These are phyloP conservation scores for Paramyrothecium sp. DNA, from an alignment of 2,329 filamentous ascomycete species.

Conservation along the genomic window DNA sequence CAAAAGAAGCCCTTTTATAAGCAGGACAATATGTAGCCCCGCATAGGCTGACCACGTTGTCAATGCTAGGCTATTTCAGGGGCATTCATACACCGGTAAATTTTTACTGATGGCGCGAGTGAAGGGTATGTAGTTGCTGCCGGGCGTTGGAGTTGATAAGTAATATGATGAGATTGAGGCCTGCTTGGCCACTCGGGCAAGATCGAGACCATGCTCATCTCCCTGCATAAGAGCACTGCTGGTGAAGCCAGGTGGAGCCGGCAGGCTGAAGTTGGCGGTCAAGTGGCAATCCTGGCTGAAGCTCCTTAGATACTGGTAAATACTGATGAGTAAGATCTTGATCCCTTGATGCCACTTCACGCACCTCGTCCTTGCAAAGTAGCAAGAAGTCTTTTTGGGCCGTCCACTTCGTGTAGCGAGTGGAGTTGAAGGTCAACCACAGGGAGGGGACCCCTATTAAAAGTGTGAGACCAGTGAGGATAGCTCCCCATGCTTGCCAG, in stretches of 20 bases:
- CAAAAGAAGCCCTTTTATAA: too few species aligned
- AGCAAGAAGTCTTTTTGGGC: neutral
- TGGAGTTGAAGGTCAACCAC: neutral
- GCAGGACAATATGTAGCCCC: too few species aligned
- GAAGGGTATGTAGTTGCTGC: too few species aligned
- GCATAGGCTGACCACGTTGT: too few species aligned
- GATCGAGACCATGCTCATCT: neutral
- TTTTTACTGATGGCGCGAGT: too few species aligned
- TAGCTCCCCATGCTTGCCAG: neutral
- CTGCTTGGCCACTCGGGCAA: neutral
- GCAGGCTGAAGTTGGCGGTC: neutral
- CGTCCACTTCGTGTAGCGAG: neutral
- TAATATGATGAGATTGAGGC: too few species aligned
- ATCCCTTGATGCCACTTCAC: neutral
- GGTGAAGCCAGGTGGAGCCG: neutral
- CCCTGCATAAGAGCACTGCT: neutral
- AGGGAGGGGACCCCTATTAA: neutral
- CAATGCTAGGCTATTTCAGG: too few species aligned
- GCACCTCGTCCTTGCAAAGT: neutral
- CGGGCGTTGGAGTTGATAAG: too few species aligned
- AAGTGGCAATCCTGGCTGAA: neutral
- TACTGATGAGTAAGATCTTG: neutral
- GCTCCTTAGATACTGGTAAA: neutral
- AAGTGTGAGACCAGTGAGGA: neutral
- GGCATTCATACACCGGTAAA: too few species aligned